Evolutionary conservation across 2,329 filamentous ascomycete species (phyloP).

Genomic region (Pestalotiopsis sp.): DNA sequence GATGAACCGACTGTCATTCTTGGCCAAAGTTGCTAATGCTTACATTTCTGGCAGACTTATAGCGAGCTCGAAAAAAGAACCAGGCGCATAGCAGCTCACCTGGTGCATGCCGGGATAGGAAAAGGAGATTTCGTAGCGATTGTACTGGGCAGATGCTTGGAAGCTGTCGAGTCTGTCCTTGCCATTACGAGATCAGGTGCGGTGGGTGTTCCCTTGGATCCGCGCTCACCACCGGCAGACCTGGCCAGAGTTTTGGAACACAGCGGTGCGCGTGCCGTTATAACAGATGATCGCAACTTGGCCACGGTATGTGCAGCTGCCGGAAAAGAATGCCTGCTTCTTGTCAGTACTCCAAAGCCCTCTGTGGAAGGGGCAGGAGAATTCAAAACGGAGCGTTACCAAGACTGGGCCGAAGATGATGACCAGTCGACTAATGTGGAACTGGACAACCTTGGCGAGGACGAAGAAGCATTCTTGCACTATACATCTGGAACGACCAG

Average conservation of each 20-base stretch:
- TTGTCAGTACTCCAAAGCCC: neutral
- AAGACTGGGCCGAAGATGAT: slow-evolving; percentile 6
- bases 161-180: slow-evolving; percentile 5
- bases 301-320: slow-evolving; percentile 6
- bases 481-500: slow-evolving; percentile 10
- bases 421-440: neutral
- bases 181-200: slow-evolving; percentile 5
- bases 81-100: neutral
- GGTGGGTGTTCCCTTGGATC: slow-evolving; percentile 7
- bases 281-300: slow-evolving; percentile 1
- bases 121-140: slow-evolving; percentile 7
- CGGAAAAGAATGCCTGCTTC: neutral
- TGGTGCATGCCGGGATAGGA: neutral
- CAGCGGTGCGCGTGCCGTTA: slow-evolving; percentile 4
- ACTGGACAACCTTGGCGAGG: neutral
- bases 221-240: slow-evolving; percentile 3
- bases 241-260: slow-evolving; percentile 6
- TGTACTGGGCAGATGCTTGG: slow-evolving; percentile 9
- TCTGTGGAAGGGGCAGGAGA: neutral
- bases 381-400: neutral
- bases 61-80: slow-evolving; percentile 9
- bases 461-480: slow-evolving; percentile 7
- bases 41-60: slow-evolving; percentile 2
- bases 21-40: neutral
- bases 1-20: too few relatives aligned